Evolutionary conservation across 768 basidiomycete species (phyloP), one percentile per base, ranked within the genome.

Genomic region (Gymnopilus junonius): DNA sequence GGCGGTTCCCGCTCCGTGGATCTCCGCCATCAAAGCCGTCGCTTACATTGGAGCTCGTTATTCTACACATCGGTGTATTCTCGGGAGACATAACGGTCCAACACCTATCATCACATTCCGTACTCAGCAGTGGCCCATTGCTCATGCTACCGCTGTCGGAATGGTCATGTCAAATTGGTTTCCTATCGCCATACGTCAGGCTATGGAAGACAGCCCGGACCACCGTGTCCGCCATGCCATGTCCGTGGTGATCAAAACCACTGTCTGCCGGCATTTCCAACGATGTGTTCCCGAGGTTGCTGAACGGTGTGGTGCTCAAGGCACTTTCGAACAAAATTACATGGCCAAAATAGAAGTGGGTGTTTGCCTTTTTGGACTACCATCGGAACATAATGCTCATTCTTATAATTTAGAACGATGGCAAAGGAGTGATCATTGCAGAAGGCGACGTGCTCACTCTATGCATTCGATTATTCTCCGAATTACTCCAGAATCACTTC

Each of bases 281-380:
- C 75, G 82, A 17, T 83, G 80, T 62, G 75, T 80, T 8, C 73
- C 81, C 10, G 83, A 84, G 59, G 76, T 89, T n/a, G 79, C 85
- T 5, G 88, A 90, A 64, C 80, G 88, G 11, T 88, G 85, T 60
- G 88, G 88, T 51, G 88, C 86, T 2, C 87, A 89, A 71, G 87
- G 88, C 2, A 82, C 85, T 0, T 88, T 88, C 59, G 87, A 85
- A 55, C 82, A 84, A 58, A 90, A 89, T 67, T 84, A 85, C 66
- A 82, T 89, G 77, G 81, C 83, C 4, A 77, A 77, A 45, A 79
- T 85, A 31, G 82, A 86, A 77, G 87, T 87, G 59, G 67, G 67
- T 63, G 8, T 20, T 46, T 58, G 37, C 48, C 37, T 48, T 64
- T 14, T 35, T 8, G 29, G 31, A 15, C 15, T 15, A 25, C 64